phyloP scores from a whole-genome alignment of 441 rosid genomes.

The Mallotus repandus region DNA sequence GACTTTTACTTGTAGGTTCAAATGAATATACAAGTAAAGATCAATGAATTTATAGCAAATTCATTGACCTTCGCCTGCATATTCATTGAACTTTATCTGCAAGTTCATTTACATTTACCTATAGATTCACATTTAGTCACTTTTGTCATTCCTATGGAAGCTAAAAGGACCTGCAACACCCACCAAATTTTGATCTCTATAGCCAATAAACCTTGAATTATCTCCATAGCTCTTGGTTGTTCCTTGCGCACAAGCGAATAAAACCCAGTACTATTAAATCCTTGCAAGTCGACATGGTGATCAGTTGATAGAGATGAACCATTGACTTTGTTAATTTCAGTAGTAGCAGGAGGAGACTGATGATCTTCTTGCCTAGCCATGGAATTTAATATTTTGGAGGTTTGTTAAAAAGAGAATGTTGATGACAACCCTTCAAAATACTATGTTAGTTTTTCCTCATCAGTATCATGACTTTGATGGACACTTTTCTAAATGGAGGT shows the following conservation, averaged over 20 bases:
- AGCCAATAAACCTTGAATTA: constrained; percentile 8
- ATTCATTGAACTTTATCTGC: too few species aligned
- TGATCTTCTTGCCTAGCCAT: constrained; percentile 46
- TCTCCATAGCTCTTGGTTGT: constrained; percentile 12
- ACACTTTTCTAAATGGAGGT: too few species aligned
- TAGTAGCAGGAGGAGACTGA: background rate
- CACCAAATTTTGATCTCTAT: background rate
- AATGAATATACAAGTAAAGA: too few species aligned
- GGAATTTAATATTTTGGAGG: constrained; percentile 20
- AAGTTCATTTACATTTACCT: too few species aligned
- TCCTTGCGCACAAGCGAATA: constrained; percentile 29
- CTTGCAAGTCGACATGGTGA: constrained; percentile 15
- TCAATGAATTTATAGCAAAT: too few species aligned
- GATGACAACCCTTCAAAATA: too few species aligned
- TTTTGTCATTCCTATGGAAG: background rate
- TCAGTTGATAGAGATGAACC: background rate
- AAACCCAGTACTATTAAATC: constrained; percentile 25
- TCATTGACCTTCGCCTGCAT: too few species aligned
- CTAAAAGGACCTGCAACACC: background rate
- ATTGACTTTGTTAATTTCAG: constrained; percentile 3
- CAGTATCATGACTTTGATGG: too few species aligned
- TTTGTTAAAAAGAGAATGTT: too few species aligned
- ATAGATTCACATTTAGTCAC: too few species aligned
- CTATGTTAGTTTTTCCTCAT: too few species aligned
- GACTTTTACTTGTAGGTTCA: too few species aligned